Evolutionary conservation across 495 filamentous ascomycete genomes (phyloP).

Genomic region (Aspergillus egyptiacus): DNA sequence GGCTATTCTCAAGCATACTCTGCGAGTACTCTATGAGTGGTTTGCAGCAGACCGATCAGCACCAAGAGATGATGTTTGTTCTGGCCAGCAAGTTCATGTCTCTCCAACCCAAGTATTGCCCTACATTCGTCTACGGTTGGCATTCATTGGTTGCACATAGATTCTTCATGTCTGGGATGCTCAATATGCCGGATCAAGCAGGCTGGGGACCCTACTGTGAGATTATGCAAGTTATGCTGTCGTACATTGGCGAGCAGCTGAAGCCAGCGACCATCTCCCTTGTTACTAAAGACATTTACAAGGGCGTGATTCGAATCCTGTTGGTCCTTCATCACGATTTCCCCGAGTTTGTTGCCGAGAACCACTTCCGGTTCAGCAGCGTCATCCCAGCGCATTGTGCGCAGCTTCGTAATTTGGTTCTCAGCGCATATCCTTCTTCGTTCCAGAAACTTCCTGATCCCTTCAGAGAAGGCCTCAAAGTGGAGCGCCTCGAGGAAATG

Average conservation of each 20-base stretch:
- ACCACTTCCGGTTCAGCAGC: constrained; percentile 79
- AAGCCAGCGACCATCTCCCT: constrained; percentile 65
- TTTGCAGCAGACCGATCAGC: constrained; percentile 47
- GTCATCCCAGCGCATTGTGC: constrained; percentile 78
- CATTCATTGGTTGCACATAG: constrained; percentile 75
- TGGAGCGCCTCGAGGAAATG: constrained; percentile 74
- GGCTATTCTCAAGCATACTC: constrained; percentile 79
- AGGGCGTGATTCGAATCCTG: constrained; percentile 73
- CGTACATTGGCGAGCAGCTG: constrained; percentile 72
- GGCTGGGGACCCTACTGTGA: constrained; percentile 73
- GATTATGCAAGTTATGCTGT: constrained; percentile 67
- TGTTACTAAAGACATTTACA: constrained; percentile 75
- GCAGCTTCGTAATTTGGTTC: constrained; percentile 83
- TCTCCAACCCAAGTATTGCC: constrained; percentile 68
- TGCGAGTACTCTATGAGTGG: constrained; percentile 54
- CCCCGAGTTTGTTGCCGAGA: constrained; percentile 83
- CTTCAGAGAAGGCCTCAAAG: constrained; percentile 69
- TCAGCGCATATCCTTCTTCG: constrained; percentile 74
- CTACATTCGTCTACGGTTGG: constrained; percentile 82
- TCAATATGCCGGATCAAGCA: constrained; percentile 59
- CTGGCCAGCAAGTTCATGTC: constrained; percentile 70
- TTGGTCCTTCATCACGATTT: constrained; percentile 89
- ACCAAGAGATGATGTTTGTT: constrained; percentile 63
- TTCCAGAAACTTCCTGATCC: constrained; percentile 76
- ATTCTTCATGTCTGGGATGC: constrained; percentile 73